Conservation (phyloP, 495 filamentous ascomycete genomes). For the Poronia punctata region DNA sequence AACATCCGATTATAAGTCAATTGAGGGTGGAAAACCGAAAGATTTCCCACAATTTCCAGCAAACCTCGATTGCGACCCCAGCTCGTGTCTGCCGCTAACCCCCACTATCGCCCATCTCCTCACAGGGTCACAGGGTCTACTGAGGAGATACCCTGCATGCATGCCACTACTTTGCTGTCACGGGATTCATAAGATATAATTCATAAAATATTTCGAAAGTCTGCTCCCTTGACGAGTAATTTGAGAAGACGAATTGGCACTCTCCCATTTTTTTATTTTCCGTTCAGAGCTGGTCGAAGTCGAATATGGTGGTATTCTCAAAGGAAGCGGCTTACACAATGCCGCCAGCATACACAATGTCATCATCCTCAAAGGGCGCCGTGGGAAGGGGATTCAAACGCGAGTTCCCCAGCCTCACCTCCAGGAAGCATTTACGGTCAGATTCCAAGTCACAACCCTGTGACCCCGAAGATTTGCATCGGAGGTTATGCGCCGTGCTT, state of each 20-base stretch:
- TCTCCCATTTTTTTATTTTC: no score
- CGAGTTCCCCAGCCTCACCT: constrained; percentile 10
- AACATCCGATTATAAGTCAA: not conserved
- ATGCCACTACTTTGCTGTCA: no score
- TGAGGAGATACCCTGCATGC: no score
- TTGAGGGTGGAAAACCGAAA: constrained; percentile 4
- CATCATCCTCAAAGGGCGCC: not conserved
- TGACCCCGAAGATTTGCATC: constrained; percentile 43
- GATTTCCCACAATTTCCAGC: constrained; percentile 2
- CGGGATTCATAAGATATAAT: no score
- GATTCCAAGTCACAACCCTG: constrained; percentile 36
- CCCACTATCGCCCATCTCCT: not conserved
- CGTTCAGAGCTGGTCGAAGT: no score
- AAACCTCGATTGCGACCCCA: constrained; percentile 3
- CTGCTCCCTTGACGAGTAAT: no score
- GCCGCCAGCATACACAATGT: constrained; percentile 3
- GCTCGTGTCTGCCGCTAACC: constrained; percentile 1
- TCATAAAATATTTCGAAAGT: no score
- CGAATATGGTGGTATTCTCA: constrained; percentile 21
- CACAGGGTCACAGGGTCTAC: no score
- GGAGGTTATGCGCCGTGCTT: constrained; percentile 37
- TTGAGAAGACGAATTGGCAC: no score
- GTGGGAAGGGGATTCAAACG: constrained; percentile 3
- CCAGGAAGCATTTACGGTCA: constrained; percentile 10
- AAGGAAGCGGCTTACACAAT: constrained; percentile 4